phyloP scores from a whole-genome alignment of 2,329 filamentous ascomycete species.

The Aspergillus alliaceus region DNA sequence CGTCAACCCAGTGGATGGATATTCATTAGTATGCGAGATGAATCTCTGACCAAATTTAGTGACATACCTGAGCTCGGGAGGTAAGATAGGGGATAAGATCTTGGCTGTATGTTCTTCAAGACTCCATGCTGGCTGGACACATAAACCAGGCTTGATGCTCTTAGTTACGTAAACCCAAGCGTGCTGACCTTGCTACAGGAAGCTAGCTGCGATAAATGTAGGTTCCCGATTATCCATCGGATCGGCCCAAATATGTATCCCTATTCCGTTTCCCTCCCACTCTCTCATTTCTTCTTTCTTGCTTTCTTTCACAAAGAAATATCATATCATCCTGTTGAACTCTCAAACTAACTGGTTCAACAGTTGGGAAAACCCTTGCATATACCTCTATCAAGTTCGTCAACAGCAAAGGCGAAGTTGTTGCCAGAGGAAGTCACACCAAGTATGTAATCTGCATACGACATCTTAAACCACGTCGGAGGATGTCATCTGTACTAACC shows the following conservation, averaged over 20 bases:
- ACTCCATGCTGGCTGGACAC: neutral
- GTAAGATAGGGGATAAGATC: slow-evolving; percentile 61
- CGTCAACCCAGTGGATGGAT: too few relatives aligned
- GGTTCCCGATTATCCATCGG: slow-evolving; percentile 10
- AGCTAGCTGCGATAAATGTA: slow-evolving; percentile 66
- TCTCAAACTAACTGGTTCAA: slow-evolving; percentile 11
- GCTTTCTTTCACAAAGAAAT: too few relatives aligned
- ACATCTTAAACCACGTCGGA: neutral
- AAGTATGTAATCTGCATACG: slow-evolving; percentile 48
- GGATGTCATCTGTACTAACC: neutral
- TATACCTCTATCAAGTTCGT: slow-evolving; percentile 63
- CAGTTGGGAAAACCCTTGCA: slow-evolving; percentile 65
- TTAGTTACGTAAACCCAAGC: neutral
- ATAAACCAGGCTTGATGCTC: neutral
- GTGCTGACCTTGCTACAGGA: slow-evolving; percentile 42
- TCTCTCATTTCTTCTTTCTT: too few relatives aligned
- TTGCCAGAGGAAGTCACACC: slow-evolving; percentile 67
- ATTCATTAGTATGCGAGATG: neutral
- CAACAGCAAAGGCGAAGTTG: slow-evolving; percentile 59
- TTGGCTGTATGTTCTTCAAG: slow-evolving; percentile 46
- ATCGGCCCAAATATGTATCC: too few relatives aligned
- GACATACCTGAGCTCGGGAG: slow-evolving; percentile 64
- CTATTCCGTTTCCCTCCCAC: too few relatives aligned
- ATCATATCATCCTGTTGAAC: too few relatives aligned
- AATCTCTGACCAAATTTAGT: slow-evolving; percentile 38